These are phyloP conservation scores for Besnoitia besnoiti DNA, from an alignment of 169 alveolate genomes.

Conservation along the genomic window DNA sequence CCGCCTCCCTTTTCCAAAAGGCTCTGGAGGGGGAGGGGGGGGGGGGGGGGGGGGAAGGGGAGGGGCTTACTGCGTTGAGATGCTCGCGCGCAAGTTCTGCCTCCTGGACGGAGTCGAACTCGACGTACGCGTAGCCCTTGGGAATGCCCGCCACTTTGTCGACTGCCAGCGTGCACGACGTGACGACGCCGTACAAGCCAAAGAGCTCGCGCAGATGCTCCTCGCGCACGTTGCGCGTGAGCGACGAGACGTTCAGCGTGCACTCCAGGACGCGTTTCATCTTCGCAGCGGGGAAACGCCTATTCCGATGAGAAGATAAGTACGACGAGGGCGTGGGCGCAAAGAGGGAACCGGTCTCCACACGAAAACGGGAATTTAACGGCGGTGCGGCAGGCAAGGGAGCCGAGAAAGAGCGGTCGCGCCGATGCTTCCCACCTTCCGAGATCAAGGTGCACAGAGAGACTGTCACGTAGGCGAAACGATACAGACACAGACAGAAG, in stretches of 20 bases:
- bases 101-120: slow-evolving; percentile 49
- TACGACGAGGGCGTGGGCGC: not conserved
- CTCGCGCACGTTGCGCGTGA: slow-evolving; percentile 67
- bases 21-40: too few species aligned
- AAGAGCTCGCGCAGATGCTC: slow-evolving; percentile 66
- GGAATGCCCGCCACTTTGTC: slow-evolving; percentile 65
- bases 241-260: slow-evolving; percentile 65
- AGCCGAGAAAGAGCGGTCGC: too few species aligned
- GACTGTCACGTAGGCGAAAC: too few species aligned
- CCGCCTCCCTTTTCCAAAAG: not conserved
- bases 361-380: too few species aligned
- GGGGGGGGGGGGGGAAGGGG: too few species aligned
- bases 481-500: too few species aligned
- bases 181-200: slow-evolving; percentile 64
- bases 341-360: not conserved
- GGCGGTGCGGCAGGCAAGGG: too few species aligned
- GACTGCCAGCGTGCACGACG: slow-evolving; percentile 38
- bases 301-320: not conserved
- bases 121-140: slow-evolving; percentile 70
- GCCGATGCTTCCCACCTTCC: too few species aligned
- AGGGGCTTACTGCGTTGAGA: slow-evolving; percentile 63
- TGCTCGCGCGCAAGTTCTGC: slow-evolving; percentile 62
- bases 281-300: not conserved
- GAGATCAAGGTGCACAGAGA: too few species aligned
- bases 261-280: slow-evolving; percentile 60